Evolutionary conservation across 768 basidiomycete genomes (phyloP), one percentile per base, ranked within the genome.

Genomic region (Lanmaoa pseudosensibilis): DNA sequence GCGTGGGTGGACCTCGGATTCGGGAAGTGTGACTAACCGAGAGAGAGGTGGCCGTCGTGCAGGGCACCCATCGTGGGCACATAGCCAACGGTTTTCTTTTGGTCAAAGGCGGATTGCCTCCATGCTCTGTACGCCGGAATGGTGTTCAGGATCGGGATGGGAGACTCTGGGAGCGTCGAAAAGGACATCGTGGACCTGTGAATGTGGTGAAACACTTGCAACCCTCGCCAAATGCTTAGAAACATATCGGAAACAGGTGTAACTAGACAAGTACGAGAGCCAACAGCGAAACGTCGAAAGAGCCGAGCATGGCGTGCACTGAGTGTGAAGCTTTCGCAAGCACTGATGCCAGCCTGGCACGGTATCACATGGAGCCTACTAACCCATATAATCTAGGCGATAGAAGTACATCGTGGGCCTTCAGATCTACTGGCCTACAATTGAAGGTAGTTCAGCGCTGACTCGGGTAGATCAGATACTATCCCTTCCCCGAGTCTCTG

Each of bases 61-160:
- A 99, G 74, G 2, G 96, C 96, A 21, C 96, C 96, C 96, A 98
- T 98, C 12, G 97, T 99, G 1, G 97, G 84, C n/a, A 99, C 94
- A 56, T 90, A 92, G 1, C 97, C 97, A 6, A 99, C 92, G 1
- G 84, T 80, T 67, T 85, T 81, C 32, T 76, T 74, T 44, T 77
- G 73, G 1, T 79, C 76, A 56, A 82, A 83, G 0, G 85, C 90
- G 33, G 73, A 73, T 47, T 77, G 72, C 25, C 96, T 76, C 96
- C 97, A 99, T 76, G 75, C 72, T 38, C 91, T 79, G 64, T 83
- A 88, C 0, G 79, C 73, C 6, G 79, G 69, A 25, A 93, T 77
- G 1, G 87, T 83, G 10, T 77, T 82, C 59, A 92, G 81, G 50
- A 82, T 66, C 25, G 71, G 68, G 77, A 82, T 78, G 25, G 66